Base-by-base conservation (phyloP, 2,329 filamentous ascomycete species). In the Sclerotinia subarctica region DNA sequence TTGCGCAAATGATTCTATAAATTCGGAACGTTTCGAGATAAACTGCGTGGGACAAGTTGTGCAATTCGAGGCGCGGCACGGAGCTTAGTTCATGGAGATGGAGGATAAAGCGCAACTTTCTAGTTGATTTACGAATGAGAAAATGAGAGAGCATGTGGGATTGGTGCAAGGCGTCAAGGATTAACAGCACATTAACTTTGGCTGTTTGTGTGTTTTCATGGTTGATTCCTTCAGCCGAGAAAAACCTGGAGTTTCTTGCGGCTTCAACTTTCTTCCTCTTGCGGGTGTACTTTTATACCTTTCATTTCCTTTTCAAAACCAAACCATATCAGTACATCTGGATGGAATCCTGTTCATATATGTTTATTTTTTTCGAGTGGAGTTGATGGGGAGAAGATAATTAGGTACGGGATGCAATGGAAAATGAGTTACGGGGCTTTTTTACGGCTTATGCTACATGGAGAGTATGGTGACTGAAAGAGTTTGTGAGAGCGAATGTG, bases 1-100 rank as follows among this genome's bases (percentile, higher is more conserved):
- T 97, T 74, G 95, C 93, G 71, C 94, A 97, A 83, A 97, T 98
- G 94, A 97, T 98, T 81, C 93, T 98, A 77, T 96, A 84, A 82
- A 74, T 19, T 5, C 8, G 4, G 29, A 51, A 21, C 7, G 17
- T 38, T 15, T 10, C n/a, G 32, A 62, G 51, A 51, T 3, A 38
- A 13, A 17, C 2, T 13, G 10, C n/a, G 3, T 49, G 32, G 32
- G 38, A 51, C 15, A 24, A 26, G 17, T 38, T 21, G 59, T 38
- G 32, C 32, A 38, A 35, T 38, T 38, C 10, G 29, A 38, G 15
- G 5, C 15, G 5, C 15, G 13, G 29, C 6, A 15, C 32, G 46
- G 8, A 35, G 5, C 46, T 51, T 62, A 32, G 13, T 49, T 26
- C 15, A 26, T 51, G 29, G n/a, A 51, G 13, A 49, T 35, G 29